Conservation (phyloP, 1,284 basidiomycete genomes). For the Ceratobasidium sp. region DNA sequence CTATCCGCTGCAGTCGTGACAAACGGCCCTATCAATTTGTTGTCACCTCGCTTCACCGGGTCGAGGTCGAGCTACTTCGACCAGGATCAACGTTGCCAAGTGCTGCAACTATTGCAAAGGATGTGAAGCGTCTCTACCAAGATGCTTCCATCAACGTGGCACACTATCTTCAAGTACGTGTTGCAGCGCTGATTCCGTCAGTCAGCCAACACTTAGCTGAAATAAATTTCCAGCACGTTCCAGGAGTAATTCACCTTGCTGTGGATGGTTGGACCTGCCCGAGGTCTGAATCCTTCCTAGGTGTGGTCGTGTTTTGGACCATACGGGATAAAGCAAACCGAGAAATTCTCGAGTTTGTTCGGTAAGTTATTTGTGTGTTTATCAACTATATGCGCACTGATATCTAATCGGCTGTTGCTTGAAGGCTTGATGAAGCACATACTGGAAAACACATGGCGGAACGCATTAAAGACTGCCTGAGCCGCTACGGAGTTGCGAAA, state of each 20-base stretch:
- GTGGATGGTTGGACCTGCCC: conserved; percentile 19
- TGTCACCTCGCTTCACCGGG: not conserved
- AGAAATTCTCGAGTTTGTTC: conserved; percentile 2
- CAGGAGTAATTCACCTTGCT: conserved; percentile 16
- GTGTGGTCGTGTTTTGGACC: conserved; percentile 18
- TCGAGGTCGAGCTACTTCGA: conserved; percentile 13
- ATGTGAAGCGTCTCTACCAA: conserved; percentile 2
- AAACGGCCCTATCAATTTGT: conserved; percentile 15
- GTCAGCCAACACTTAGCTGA: not conserved
- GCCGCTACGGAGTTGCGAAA: no score
- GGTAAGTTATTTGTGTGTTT: no score
- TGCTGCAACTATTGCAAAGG: not conserved
- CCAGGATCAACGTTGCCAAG: conserved; percentile 10
- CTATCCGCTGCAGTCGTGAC: not conserved
- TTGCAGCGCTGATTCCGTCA: not conserved
- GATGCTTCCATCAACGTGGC: not conserved
- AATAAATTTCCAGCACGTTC: not conserved
- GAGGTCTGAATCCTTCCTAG: conserved; percentile 10
- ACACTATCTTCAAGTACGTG: not conserved
- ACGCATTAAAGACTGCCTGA: no score
- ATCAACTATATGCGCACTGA: no score
- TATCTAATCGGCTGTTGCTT: no score
- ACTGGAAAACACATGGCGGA: no score
- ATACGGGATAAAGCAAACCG: not conserved
- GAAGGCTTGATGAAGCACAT: no score